Base-by-base conservation (phyloP, 2,329 filamentous ascomycete species). In the Pseudocercospora crystallina region DNA sequence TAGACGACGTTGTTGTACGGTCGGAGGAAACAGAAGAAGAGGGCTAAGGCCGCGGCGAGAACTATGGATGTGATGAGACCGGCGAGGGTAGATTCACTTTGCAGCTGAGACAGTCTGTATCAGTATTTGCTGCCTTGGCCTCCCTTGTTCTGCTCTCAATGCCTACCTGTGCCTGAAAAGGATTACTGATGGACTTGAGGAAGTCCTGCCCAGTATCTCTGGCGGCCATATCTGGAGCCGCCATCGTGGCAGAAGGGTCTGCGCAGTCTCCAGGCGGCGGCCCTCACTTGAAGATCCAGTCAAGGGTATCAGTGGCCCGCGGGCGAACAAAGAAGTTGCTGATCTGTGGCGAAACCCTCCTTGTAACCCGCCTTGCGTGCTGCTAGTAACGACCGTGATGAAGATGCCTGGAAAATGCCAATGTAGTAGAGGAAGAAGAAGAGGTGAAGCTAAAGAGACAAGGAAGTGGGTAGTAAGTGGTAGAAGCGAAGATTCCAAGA, bases 1-100 rank as follows among this genome's bases (percentile, higher is more conserved):
- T 99, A 99, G 41, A 99, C 89, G 61, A 92, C 82, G 49, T 86
- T 87, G 71, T 97, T 92, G 71, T 91, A 90, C 5, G 94, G 94
- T 54, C 94, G 88, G 48, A 97, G 78, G 62, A 96, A 76, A 56
- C 90, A 96, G 78, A 97, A 99, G 58, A 84, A 73, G 51, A 95
- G 68, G 56, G 89, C 85, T 61, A 96, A 85, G 60, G 84, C 77
- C 56, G 80, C 65, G 8, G 90, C 89, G 65, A 94, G 76, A 48
- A 83, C 87, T 38, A 96, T 67, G 2, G 92, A 95, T 15, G 87
- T 90, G 57, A 78, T 87, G 38, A 97, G 74, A 42, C 91, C 90
- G 51, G 89, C 86, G 71, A 85, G 84, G 53, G 96, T 79, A 37
- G 90, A 86, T 50, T 80, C 76, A 56, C 74, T 65, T 61, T 75